Evolutionary conservation across 2,329 filamentous ascomycete species (phyloP).

Genomic region (Clonostachys chloroleuca): DNA sequence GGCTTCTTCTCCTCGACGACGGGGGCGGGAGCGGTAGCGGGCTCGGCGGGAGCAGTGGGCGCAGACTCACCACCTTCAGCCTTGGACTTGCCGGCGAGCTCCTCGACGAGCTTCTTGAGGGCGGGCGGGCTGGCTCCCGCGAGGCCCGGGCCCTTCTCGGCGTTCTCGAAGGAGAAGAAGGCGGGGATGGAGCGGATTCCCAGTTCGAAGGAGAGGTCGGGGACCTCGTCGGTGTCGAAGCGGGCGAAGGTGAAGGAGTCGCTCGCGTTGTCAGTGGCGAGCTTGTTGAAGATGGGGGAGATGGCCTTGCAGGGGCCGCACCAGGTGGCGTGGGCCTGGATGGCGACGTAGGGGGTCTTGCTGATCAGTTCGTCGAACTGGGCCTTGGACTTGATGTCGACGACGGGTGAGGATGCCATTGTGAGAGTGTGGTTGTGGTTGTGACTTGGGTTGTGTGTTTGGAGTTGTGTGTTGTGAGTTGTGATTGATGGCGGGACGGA

Average conservation of each 20-base stretch:
- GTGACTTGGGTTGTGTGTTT: constrained; percentile 7
- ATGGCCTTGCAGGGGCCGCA: constrained; percentile 58
- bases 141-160: constrained; percentile 38
- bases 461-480: neutral
- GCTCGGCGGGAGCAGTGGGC: too few species aligned
- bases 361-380: constrained; percentile 45
- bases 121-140: constrained; percentile 28
- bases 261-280: constrained; percentile 32
- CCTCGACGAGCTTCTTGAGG: constrained; percentile 19
- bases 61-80: neutral
- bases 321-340: constrained; percentile 58
- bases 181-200: constrained; percentile 53
- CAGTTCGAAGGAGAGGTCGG: constrained; percentile 43
- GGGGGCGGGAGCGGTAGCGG: too few species aligned
- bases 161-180: constrained; percentile 56
- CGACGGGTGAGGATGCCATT: constrained; percentile 15
- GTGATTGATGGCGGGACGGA: neutral
- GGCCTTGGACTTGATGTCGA: constrained; percentile 31
- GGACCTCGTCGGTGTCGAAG: constrained; percentile 52
- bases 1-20: too few species aligned
- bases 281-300: constrained; percentile 46
- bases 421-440: constrained; percentile 3
- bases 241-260: constrained; percentile 48
- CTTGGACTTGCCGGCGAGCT: constrained; percentile 13
- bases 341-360: constrained; percentile 43